Base-by-base conservation (phyloP, 768 basidiomycete species). In the Agrocybe pediades region DNA sequence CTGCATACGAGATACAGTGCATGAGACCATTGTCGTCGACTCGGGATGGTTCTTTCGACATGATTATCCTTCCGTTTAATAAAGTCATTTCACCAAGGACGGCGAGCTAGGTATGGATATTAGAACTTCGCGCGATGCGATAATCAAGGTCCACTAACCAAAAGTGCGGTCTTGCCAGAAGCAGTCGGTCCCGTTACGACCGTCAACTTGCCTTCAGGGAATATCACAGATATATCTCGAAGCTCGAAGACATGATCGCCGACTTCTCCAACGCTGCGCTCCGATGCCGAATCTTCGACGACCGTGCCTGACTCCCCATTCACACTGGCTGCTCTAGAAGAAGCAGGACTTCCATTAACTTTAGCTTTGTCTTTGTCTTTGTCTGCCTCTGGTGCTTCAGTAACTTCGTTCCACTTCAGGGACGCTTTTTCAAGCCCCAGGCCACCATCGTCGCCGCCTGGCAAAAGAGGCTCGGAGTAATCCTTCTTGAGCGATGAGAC, bases 111-210 rank as follows among this genome's bases (percentile, higher is more conserved):
- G 20, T 33, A 27, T 47, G 19, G 11, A 41, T 19, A 20, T 25
- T 16, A 25, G n/a, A 5, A n/a, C 30, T 19, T 4, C 46, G 20
- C 8, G 16, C 3, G 3, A 49, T 4, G 51, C 2, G 11, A 46
- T 40, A 19, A 36, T 8, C 5, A 15, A 41, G 16, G 20, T 49
- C 29, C 49, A 68, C 82, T 30, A 59, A 86, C 86, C 49, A 93
- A 74, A 1, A 92, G 68, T 0, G 91, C 90, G 0, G 87, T 90
- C 72, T 95, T 95, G 1, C 92, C 92, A 39, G 84, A 84, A 4
- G 90, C 92, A 5, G 90, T 92, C 0, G 90, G 88, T 1, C 88
- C 88, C 19, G 86, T 87, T 49, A 94, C 75, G 6, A 94, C 70
- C 0, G 88, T 83, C 16, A 95, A 70, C 65, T 84, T 65, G 9